phyloP scores from a whole-genome alignment of 768 basidiomycete genomes.

The Russula vinacea region DNA sequence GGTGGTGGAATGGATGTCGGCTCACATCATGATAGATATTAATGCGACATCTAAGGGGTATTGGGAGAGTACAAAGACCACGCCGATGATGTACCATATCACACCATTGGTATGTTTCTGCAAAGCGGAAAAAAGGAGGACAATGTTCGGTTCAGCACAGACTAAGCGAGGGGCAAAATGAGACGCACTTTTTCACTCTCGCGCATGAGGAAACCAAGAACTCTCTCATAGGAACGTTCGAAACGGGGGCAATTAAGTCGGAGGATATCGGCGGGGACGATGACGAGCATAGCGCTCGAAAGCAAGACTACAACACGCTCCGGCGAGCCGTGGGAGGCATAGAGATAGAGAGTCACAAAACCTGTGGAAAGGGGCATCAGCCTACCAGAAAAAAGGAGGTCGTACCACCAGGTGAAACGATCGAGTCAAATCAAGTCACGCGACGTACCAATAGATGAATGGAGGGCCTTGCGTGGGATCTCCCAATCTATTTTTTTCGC shows the following conservation, averaged over 20 bases:
- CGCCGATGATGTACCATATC: conserved; percentile 88
- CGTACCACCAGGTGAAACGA: conserved; percentile 1
- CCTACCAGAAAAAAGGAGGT: conserved; percentile 17
- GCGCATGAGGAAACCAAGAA: conserved; percentile 82
- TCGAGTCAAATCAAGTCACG: conserved; percentile 13
- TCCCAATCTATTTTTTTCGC: conserved; percentile 66
- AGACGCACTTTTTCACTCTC: conserved; percentile 72
- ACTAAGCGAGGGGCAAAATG: neutral
- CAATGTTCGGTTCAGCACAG: neutral
- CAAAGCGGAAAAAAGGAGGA: neutral
- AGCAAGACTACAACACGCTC: conserved; percentile 58
- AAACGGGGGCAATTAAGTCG: conserved; percentile 65
- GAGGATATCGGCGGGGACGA: conserved; percentile 71
- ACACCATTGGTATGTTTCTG: conserved; percentile 80
- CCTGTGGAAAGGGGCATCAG: conserved; percentile 40
- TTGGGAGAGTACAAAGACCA: conserved; percentile 65
- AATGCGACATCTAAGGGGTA: conserved; percentile 87
- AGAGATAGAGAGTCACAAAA: conserved; percentile 61
- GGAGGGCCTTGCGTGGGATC: conserved; percentile 82
- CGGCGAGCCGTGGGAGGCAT: conserved; percentile 47
- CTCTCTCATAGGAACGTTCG: conserved; percentile 65
- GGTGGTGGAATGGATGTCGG: conserved; percentile 16
- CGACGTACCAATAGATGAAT: conserved; percentile 81
- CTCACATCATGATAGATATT: conserved; percentile 78
- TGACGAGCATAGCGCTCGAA: conserved; percentile 60